Evolutionary conservation across 2,329 filamentous ascomycete genomes (phyloP).

Genomic region (Trichoderma breve): DNA sequence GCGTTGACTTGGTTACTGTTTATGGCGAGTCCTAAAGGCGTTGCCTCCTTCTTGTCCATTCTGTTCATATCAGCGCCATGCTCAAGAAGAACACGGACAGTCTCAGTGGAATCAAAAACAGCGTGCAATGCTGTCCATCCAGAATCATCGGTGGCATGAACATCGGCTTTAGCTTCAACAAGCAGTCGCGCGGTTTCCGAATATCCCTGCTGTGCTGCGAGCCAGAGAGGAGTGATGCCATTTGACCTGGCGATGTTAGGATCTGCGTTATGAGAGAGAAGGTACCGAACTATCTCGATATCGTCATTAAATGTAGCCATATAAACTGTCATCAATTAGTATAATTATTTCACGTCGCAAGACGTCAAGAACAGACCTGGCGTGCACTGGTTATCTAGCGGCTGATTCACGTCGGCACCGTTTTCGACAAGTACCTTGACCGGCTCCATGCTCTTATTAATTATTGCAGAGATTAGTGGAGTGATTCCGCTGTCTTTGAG

Average conservation of each 20-base stretch:
- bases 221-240: background rate
- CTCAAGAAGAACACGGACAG: background rate
- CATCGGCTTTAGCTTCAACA: background rate
- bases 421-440: background rate
- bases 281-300: background rate
- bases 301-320: background rate
- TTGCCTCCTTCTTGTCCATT: background rate
- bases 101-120: background rate
- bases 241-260: background rate
- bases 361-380: background rate
- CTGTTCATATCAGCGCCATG: background rate
- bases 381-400: background rate
- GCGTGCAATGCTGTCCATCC: background rate
- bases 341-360: background rate
- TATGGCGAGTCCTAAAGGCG: background rate
- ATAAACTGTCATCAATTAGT: background rate
- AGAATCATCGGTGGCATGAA: background rate
- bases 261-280: background rate
- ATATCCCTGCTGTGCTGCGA: background rate
- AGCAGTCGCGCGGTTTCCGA: background rate
- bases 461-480: background rate
- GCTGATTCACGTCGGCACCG: background rate
- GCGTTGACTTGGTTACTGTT: background rate
- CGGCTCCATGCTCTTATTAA: background rate
- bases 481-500: background rate